Percentiles rank a stretch among this genome's conserved stretches.
These are phyloP conservation scores for Pittosporum tobira DNA, from an alignment of 129 eudicot genomes.

Conservation along the genomic window DNA sequence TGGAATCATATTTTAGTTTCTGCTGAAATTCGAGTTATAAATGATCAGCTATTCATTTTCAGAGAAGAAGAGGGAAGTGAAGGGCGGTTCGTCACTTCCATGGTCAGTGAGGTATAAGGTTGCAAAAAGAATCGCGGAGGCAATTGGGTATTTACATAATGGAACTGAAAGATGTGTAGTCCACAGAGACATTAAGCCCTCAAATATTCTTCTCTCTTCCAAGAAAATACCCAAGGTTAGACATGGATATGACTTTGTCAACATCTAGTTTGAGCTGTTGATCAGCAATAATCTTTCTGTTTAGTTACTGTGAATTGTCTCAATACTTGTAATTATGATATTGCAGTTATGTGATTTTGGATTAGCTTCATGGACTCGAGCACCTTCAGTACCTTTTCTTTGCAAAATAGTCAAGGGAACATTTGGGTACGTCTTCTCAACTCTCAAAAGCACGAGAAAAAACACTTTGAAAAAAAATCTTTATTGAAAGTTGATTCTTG, in stretches of 20 bases:
- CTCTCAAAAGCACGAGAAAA: neutral
- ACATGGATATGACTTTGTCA: neutral
- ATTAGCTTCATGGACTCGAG: conserved; percentile 92
- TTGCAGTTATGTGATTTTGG: conserved; percentile 93
- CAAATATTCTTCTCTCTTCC: conserved; percentile 92
- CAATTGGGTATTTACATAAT: conserved; percentile 71
- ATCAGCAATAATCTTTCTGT: no score
- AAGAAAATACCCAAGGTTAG: conserved; percentile 76
- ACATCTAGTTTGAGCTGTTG: neutral
- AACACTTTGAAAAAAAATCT: neutral
- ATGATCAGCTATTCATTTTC: conserved; percentile 16
- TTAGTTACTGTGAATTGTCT: neutral
- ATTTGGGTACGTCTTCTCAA: conserved; percentile 63
- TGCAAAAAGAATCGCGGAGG: conserved; percentile 78
- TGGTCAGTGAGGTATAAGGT: conserved; percentile 84
- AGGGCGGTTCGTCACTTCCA: conserved; percentile 65
- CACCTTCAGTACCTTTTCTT: conserved; percentile 88
- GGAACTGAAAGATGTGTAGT: conserved; percentile 95
- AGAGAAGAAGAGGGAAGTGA: conserved; percentile 68
- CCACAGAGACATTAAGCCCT: conserved; percentile 98
- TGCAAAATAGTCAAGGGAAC: conserved; percentile 99
- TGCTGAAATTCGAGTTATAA: conserved; percentile 3
- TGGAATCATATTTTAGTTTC: conserved; percentile 5
- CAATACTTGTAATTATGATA: conserved; percentile 6
- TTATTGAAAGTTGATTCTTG: neutral